Evolutionary conservation across 1,139 yeast genomes (phyloP), one percentile per base, ranked within the genome.

Genomic region (Meyerozyma elateridarum): DNA sequence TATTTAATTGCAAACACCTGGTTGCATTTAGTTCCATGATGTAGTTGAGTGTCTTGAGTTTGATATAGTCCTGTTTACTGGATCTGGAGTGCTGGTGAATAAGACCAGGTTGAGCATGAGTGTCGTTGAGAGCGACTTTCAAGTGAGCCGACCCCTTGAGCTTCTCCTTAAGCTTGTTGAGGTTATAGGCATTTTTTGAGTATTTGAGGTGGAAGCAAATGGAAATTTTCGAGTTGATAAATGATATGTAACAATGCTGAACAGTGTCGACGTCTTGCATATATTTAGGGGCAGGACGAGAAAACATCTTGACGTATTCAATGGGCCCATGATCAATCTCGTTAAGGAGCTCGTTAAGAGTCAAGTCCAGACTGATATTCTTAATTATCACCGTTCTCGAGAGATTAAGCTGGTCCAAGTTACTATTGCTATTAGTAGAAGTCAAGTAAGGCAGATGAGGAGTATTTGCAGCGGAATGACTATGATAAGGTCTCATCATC

Each of bases 301-400:
- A 40, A 41, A 58, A 55, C 51, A 65, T 49, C 36, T 59, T 61
- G 38, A 66, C 56, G 42, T 59, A 61, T 44, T 68, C 73, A 22
- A 68, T 64, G 3, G 74, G 73, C 3, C 73, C 74, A 39, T 47
- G 53, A 35, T 65, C 69, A 25, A 68, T 52, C 15, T 50, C 46
- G 37, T 61, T 48, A 29, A 68, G 49, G 17, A 68, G 48, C 18
- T 62, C 58, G 30, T 50, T 46, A 28, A 67, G 44, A 1, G 58
- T 30, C 21, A 65, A 40, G 16, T 50, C 52, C 15, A 49, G 44
- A 30, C 48, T 42, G 28, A 68, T 44, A 39, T 65, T 56, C 33
- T 49, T 55, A 27, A 68, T 42, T 7, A 64, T 48, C 6, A 67
- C 54, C 1, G 73, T 67, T 29, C 74, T 49, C 11, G 71, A 60